Conservation (phyloP, 2,329 filamentous ascomycete species). For the Penicillium frequentans region DNA sequence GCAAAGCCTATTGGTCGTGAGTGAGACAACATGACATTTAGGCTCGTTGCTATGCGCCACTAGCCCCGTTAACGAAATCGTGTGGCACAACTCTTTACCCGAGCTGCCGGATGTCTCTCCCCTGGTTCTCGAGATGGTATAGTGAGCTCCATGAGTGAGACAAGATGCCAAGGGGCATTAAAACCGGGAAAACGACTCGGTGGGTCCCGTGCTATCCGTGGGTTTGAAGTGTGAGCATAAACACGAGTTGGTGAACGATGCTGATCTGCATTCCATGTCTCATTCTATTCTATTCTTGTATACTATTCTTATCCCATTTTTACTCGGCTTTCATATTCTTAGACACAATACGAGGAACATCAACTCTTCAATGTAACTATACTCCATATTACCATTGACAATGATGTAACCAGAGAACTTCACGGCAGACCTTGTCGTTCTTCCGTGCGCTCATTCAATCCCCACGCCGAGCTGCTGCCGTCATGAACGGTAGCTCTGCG, state of each 20-base stretch:
- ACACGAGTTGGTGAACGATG: neutral
- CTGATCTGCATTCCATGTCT: constrained; percentile 6
- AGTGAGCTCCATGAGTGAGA: neutral
- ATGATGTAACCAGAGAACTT: neutral
- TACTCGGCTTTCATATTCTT: neutral
- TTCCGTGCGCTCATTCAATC: constrained; percentile 40
- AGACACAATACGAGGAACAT: neutral
- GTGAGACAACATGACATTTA: constrained; percentile 3
- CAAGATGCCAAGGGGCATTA: neutral
- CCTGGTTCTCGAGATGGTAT: neutral
- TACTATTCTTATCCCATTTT: neutral
- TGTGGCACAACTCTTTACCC: neutral
- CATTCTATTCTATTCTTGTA: constrained; percentile 11
- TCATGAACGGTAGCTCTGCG: constrained; percentile 59
- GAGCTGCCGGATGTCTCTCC: neutral
- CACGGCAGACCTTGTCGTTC: constrained; percentile 30
- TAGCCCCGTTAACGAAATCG: neutral
- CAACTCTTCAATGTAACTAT: neutral
- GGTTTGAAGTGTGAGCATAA: neutral
- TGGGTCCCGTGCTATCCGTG: neutral
- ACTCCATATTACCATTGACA: neutral
- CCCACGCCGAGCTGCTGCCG: constrained; percentile 43
- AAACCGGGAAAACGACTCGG: neutral
- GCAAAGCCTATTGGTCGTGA: neutral
- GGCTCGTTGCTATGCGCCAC: neutral